phyloP scores from a whole-genome alignment of 2,329 filamentous ascomycete genomes.

The Fusarium sp. region DNA sequence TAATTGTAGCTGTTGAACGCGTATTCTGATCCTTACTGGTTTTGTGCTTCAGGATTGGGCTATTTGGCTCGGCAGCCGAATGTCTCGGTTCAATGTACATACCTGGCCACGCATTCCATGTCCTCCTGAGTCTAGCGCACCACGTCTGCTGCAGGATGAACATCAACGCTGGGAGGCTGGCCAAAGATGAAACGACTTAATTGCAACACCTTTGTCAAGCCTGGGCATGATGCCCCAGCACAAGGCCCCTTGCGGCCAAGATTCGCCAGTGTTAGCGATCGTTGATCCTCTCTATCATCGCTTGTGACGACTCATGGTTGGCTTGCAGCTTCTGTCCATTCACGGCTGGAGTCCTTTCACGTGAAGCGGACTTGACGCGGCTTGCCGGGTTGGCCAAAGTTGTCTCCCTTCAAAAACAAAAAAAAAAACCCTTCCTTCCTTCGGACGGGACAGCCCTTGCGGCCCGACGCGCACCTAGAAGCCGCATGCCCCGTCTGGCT shows the following conservation, averaged over 20 bases:
- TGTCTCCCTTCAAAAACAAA: conserved; percentile 32
- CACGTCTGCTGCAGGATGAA: conserved; percentile 7
- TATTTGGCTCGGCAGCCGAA: neutral
- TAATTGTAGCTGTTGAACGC: neutral
- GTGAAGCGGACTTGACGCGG: conserved; percentile 42
- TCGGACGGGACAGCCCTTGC: conserved; percentile 43
- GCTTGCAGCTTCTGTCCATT: conserved; percentile 2
- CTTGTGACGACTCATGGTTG: neutral
- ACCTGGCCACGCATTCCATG: neutral
- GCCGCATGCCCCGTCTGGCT: conserved; percentile 37
- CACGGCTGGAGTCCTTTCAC: conserved; percentile 25
- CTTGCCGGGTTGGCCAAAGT: conserved; percentile 36
- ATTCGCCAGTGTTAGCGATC: neutral
- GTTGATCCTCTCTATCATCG: neutral
- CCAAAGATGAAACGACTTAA: conserved; percentile 8
- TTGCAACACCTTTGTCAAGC: neutral
- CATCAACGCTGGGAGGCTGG: conserved; percentile 12
- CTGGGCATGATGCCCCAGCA: neutral
- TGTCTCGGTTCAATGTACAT: conserved; percentile 4
- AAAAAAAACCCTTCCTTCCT: conserved; percentile 30
- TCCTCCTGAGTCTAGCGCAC: conserved; percentile 12
- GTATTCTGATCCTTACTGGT: neutral
- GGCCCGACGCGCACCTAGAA: conserved; percentile 43
- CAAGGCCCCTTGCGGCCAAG: neutral
- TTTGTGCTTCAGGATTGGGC: neutral